phyloP scores from a whole-genome alignment of 352 stramenopile species.

The Salisapilia sapeloensis region DNA sequence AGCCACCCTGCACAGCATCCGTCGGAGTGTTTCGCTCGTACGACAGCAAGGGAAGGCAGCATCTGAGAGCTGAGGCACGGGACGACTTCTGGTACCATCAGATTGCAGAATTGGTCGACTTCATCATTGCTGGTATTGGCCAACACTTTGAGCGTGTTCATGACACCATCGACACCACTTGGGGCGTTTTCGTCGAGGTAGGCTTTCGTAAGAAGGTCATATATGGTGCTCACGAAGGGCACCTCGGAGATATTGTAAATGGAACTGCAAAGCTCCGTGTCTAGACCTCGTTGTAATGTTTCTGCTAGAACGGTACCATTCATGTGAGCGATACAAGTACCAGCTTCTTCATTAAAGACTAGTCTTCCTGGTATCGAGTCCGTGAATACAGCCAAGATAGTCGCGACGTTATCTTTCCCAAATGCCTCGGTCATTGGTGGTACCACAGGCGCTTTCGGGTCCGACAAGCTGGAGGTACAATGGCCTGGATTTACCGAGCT shows the following conservation, averaged over 20 bases:
- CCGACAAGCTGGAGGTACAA: conserved; percentile 7
- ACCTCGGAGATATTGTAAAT: conserved; percentile 15
- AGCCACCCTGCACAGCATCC: conserved; percentile 41
- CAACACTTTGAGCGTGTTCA: conserved; percentile 11
- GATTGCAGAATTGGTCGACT: conserved; percentile 26
- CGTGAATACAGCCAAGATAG: conserved; percentile 8
- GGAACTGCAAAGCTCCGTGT: conserved; percentile 13
- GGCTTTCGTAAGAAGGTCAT: conserved; percentile 12
- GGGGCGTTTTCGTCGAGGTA: conserved; percentile 4
- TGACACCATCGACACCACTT: conserved; percentile 3
- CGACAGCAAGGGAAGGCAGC: conserved; percentile 25
- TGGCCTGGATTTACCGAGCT: too few relatives aligned
- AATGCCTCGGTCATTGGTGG: conserved; percentile 5
- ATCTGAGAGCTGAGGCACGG: conserved; percentile 31
- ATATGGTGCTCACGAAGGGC: conserved; percentile 32
- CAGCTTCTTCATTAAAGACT: conserved; percentile 19
- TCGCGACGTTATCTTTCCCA: conserved; percentile 4
- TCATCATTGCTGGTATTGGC: conserved; percentile 11
- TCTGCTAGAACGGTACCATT: conserved; percentile 25
- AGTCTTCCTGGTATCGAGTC: conserved; percentile 14
- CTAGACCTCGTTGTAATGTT: conserved; percentile 11
- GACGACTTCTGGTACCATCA: conserved; percentile 25
- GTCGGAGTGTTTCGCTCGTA: conserved; percentile 20
- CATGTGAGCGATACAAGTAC: conserved; percentile 39
- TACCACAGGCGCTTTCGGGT: conserved; percentile 9